A percentile compares a stretch with the other conserved stretches of the same genome.
Evolutionary conservation across 129 eudicot species (phyloP).

Genomic region (Escallonia herrerae): DNA sequence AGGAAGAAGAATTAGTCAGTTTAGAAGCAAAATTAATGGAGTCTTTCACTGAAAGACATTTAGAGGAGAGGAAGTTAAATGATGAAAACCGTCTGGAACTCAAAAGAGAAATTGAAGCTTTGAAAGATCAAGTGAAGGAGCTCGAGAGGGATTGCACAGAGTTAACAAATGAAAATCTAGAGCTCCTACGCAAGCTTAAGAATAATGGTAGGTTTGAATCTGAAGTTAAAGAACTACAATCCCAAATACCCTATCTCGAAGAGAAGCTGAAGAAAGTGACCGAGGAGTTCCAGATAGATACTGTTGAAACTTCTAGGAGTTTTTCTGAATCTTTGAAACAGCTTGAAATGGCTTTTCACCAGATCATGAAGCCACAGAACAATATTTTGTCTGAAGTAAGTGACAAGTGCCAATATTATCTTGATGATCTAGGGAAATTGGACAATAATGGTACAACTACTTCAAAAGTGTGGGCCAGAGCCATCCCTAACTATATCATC

Average conservation of each 20-base stretch:
- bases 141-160: slow-evolving; percentile 63
- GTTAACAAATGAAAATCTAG: slow-evolving; percentile 65
- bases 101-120: slow-evolving; percentile 31
- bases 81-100: slow-evolving; percentile 28
- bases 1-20: slow-evolving; percentile 57
- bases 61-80: neutral
- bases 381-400: slow-evolving; percentile 10
- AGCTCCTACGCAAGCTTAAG: slow-evolving; percentile 51
- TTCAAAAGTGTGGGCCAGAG: slow-evolving; percentile 11
- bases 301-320: slow-evolving; percentile 9
- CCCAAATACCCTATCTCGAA: slow-evolving; percentile 4
- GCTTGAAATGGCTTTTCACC: slow-evolving; percentile 21
- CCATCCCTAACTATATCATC: slow-evolving; percentile 11
- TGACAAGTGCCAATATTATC: slow-evolving; percentile 7
- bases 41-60: slow-evolving; percentile 10
- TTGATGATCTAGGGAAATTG: slow-evolving; percentile 10
- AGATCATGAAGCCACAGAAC: slow-evolving; percentile 24
- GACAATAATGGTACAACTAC: neutral
- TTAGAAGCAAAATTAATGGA: slow-evolving; percentile 40
- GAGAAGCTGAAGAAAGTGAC: slow-evolving; percentile 19
- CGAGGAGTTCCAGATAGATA: slow-evolving; percentile 14
- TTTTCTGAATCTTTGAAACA: slow-evolving; percentile 25
- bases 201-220: slow-evolving; percentile 13
- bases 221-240: slow-evolving; percentile 20
- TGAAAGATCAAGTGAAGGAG: slow-evolving; percentile 44